phyloP scores from a whole-genome alignment of 225 moss, liverwort and hornwort species.

The Sphagnum tenellum region DNA sequence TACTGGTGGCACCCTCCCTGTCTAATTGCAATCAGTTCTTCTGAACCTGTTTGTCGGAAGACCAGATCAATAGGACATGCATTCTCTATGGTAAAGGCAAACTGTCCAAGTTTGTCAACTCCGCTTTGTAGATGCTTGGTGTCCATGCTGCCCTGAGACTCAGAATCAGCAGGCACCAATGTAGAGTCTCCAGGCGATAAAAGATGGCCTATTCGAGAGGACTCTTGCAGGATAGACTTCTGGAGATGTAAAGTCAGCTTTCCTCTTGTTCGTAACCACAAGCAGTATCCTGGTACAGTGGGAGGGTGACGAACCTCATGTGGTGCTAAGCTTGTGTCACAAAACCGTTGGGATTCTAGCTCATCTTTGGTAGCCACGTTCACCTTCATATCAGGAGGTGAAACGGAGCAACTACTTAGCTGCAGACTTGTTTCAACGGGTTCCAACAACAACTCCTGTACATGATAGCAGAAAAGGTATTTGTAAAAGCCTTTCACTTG shows the following conservation, averaged over 20 bases:
- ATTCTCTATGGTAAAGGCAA: slow-evolving; percentile 10
- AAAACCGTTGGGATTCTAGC: background rate
- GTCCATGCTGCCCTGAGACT: background rate
- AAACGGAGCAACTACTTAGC: slow-evolving; percentile 7
- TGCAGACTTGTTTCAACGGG: slow-evolving; percentile 1
- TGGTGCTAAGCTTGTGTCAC: slow-evolving; percentile 1
- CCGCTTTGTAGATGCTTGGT: background rate
- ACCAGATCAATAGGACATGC: slow-evolving; percentile 8
- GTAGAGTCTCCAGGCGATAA: slow-evolving; percentile 5
- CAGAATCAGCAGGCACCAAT: background rate
- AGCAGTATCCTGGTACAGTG: slow-evolving; percentile 7
- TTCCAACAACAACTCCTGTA: slow-evolving; percentile 13
- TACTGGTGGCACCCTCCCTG: slow-evolving; percentile 1
- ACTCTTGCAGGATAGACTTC: slow-evolving; percentile 7
- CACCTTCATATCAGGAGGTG: background rate
- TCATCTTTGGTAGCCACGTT: background rate
- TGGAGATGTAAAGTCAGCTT: slow-evolving; percentile 3
- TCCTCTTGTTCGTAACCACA: slow-evolving; percentile 5
- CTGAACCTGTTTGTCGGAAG: slow-evolving; percentile 14
- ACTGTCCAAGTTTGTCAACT: slow-evolving; percentile 3
- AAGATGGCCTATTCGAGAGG: slow-evolving; percentile 7
- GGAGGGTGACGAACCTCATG: slow-evolving; percentile 9
- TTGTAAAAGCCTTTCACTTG: too few species aligned
- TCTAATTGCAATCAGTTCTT: slow-evolving; percentile 8
- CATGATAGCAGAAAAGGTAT: background rate